Conservation (phyloP, 1,284 basidiomycete species). For the Calocybe gambosa region DNA sequence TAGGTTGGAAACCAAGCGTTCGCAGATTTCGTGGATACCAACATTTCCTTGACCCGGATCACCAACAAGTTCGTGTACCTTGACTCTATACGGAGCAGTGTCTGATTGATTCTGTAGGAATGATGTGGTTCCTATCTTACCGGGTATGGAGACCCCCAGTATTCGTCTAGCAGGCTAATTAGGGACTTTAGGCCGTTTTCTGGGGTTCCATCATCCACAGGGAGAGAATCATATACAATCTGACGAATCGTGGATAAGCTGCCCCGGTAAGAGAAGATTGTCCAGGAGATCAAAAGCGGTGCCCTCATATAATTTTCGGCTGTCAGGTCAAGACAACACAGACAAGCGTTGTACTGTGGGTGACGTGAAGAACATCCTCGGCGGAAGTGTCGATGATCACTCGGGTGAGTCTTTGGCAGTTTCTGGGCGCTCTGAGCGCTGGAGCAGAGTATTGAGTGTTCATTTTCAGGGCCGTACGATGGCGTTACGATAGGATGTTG, state of each 20-base stretch:
- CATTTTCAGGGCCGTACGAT: conserved; percentile 43
- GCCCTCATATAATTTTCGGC: not conserved
- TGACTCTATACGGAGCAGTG: not conserved
- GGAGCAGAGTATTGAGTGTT: not conserved
- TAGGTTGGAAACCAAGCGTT: conserved; percentile 59
- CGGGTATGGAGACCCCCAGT: conserved; percentile 22
- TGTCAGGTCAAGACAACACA: conserved; percentile 49
- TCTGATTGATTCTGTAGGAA: conserved; percentile 19
- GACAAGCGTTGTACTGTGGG: conserved; percentile 46
- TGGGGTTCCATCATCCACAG: conserved; percentile 35
- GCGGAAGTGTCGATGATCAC: conserved; percentile 39
- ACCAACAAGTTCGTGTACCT: conserved; percentile 36
- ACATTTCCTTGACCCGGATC: conserved; percentile 38
- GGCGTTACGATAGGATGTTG: conserved; percentile 47
- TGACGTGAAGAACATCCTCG: conserved; percentile 46
- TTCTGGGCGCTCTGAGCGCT: not conserved
- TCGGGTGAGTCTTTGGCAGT: conserved; percentile 21
- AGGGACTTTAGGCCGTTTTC: conserved; percentile 28
- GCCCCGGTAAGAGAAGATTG: conserved; percentile 23
- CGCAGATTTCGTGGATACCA: conserved; percentile 50
- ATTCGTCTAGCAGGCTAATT: conserved; percentile 4
- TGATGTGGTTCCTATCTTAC: conserved; percentile 43
- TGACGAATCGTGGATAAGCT: conserved; percentile 26
- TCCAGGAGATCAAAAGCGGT: too few species aligned
- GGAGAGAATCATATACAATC: conserved; percentile 37